Base-by-base conservation (phyloP, 352 stramenopile species). In the Phytophthora fragariaefolia region DNA sequence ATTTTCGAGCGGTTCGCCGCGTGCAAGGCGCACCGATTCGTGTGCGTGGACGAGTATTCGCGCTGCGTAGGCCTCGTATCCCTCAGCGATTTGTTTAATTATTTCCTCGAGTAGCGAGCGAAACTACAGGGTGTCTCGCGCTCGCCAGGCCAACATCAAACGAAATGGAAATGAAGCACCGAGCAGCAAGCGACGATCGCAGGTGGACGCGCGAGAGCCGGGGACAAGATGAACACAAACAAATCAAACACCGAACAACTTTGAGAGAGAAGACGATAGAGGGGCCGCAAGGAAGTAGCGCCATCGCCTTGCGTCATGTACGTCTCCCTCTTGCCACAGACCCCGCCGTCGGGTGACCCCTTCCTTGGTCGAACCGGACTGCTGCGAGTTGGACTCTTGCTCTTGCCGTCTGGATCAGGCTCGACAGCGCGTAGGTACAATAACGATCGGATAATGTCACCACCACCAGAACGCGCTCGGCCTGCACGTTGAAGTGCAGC, bases 31-130 rank as follows among this genome's bases (percentile, higher is more conserved):
- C 87, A 96, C 58, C 87, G 86, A 27, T 79, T 96, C 52, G 85
- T 96, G 38, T 96, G 87, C 65, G 84, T 92, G 70, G 86, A 96
- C 77, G 86, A 94, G 75, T 91, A 87, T 74, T 82, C 71, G 63
- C 85, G 80, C 48, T 94, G 85, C 67, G 85, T 94, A 48, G 87
- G 87, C 54, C 77, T 96, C 64, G 83, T 96, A 73, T 92, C 87
- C 53, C 83, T 96, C 58, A 94, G 87, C 66, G 87, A 96, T 76
- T 76, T 96, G 82, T 96, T 96, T 83, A 92, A 93, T 85, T 96
- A 96, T 89, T 96, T 96, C 76, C 76, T 96, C 53, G 73, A 93
- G 64, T 90, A 94, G 77, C 70, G 49, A 72, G 70, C 48, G 47
- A 71, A 62, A 59, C 32, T 58, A 69, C 30, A 60, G 27, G 38